phyloP scores from a whole-genome alignment of 805 yeast genomes.

The Kazachstania martiniae region DNA sequence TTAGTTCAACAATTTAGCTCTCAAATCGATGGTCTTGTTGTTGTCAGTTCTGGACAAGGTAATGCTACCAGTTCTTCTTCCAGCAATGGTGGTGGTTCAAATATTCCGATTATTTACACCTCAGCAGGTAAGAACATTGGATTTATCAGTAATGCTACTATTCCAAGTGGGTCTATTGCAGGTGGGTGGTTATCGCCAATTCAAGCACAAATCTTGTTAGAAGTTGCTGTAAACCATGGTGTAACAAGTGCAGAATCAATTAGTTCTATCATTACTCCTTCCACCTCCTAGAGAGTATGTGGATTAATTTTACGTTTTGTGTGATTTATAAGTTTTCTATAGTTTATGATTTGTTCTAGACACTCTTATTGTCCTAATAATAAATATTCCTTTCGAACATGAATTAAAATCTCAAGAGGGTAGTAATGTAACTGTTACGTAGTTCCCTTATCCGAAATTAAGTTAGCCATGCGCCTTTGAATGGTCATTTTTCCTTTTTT shows the following conservation, averaged over 20 bases:
- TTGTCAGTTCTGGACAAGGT: conserved; percentile 11
- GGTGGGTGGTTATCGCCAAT: conserved; percentile 25
- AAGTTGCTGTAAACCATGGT: conserved; percentile 22
- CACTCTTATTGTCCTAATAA: too few relatives aligned
- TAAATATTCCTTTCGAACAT: too few relatives aligned
- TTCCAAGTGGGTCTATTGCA: conserved; percentile 19
- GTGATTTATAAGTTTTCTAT: too few relatives aligned
- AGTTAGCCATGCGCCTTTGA: too few relatives aligned
- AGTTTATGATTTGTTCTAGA: too few relatives aligned
- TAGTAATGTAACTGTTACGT: too few relatives aligned
- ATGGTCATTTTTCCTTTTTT: too few relatives aligned
- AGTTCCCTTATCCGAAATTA: too few relatives aligned
- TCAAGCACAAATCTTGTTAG: conserved; percentile 23
- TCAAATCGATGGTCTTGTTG: conserved; percentile 18
- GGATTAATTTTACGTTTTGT: too few relatives aligned
- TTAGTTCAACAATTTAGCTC: conserved; percentile 10
- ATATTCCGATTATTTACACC: conserved; percentile 19
- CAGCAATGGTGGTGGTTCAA: background rate
- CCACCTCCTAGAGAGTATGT: too few relatives aligned
- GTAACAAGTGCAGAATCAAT: conserved; percentile 8
- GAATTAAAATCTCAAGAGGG: too few relatives aligned
- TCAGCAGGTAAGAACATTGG: conserved; percentile 5
- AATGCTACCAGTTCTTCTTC: conserved; percentile 7
- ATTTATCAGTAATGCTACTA: conserved; percentile 9
- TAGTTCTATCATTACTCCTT: conserved; percentile 7